Percentiles rank a stretch among this genome's conserved stretches.
Evolutionary conservation across 192 early-diverging fungal genomes (phyloP).

Genomic region (Linnemannia schmuckeri): DNA sequence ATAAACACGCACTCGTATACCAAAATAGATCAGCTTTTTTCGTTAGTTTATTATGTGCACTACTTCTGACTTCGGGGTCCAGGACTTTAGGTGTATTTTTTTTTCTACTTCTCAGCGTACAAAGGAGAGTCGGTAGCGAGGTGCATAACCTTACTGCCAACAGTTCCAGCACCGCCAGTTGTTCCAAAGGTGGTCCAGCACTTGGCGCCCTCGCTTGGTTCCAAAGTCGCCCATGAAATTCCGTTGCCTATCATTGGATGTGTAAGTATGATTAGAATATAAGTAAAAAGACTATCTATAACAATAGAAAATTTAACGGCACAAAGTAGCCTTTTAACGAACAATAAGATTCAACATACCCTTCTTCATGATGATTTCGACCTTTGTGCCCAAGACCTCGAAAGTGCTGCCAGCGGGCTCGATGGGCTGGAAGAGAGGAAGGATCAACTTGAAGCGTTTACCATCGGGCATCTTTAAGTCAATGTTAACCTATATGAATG

Average conservation of each 20-base stretch:
- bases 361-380: conserved; percentile 85
- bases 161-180: conserved; percentile 68
- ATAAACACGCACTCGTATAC: not conserved
- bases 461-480: conserved; percentile 86
- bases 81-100: not conserved
- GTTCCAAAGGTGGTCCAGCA: conserved; percentile 92
- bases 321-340: no score
- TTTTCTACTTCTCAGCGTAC: conserved; percentile 51
- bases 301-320: no score
- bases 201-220: conserved; percentile 71
- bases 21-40: not conserved
- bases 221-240: conserved; percentile 86
- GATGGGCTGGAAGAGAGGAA: conserved; percentile 82
- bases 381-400: conserved; percentile 82
- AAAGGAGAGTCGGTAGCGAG: conserved; percentile 61
- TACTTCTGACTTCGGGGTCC: not conserved
- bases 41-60: conserved; percentile 18
- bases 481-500: conserved; percentile 64
- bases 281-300: not conserved
- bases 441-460: conserved; percentile 76
- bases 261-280: not conserved
- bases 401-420: conserved; percentile 73
- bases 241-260: conserved; percentile 67
- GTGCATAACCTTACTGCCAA: conserved; percentile 76
- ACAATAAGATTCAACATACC: conserved; percentile 24